phyloP scores from a whole-genome alignment of 176 grass and related monocot genomes.

The Triticum timopheevii region DNA sequence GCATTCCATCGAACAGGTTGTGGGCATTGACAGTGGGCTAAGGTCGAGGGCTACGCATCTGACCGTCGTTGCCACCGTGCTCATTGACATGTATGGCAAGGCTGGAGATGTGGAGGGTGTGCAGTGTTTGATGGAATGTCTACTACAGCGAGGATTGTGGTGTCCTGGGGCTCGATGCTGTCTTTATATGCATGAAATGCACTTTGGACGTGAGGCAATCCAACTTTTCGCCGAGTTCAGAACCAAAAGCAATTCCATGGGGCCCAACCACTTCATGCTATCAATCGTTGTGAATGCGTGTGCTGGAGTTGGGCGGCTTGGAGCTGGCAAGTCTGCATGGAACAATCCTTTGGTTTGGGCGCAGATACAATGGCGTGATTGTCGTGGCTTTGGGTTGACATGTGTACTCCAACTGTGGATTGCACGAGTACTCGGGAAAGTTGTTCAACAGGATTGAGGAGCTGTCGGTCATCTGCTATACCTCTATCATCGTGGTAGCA shows the following conservation, averaged over 20 bases:
- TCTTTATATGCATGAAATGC: slow-evolving; percentile 31
- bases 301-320: slow-evolving; percentile 35
- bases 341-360: slow-evolving; percentile 32
- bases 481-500: slow-evolving; percentile 56
- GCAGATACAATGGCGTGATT: slow-evolving; percentile 43
- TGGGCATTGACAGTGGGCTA: background rate
- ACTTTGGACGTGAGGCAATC: slow-evolving; percentile 39
- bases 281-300: slow-evolving; percentile 60
- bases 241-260: background rate
- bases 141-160: slow-evolving; percentile 22
- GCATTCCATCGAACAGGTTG: too few relatives aligned
- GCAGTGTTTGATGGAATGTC: slow-evolving; percentile 60
- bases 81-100: slow-evolving; percentile 78
- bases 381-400: slow-evolving; percentile 46
- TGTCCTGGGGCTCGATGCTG: slow-evolving; percentile 71
- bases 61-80: slow-evolving; percentile 49
- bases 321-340: slow-evolving; percentile 58
- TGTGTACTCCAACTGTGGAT: slow-evolving; percentile 72
- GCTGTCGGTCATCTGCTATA: slow-evolving; percentile 47
- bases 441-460: slow-evolving; percentile 51
- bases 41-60: slow-evolving; percentile 31
- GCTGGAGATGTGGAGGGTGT: slow-evolving; percentile 29
- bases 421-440: slow-evolving; percentile 40
- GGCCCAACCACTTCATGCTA: slow-evolving; percentile 71
- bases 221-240: slow-evolving; percentile 43